Percentiles rank a stretch among this genome's conserved stretches.
phyloP scores from a whole-genome alignment of 257 asterid genomes.

The Solanum dulcamara region DNA sequence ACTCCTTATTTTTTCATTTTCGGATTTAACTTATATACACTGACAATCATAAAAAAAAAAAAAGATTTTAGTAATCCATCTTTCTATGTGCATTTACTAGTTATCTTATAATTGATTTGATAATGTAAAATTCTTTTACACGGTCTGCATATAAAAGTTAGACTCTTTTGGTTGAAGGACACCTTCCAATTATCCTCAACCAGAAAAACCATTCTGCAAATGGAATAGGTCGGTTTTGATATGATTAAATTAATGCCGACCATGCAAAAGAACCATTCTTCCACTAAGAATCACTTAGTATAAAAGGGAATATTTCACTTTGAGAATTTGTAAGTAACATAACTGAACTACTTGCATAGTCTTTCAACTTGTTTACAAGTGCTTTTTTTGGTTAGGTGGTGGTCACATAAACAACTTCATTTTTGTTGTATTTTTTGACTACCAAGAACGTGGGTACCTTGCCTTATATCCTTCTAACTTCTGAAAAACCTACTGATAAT shows the following conservation, averaged over 20 bases:
- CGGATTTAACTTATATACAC: not conserved
- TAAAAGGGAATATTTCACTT: conserved; percentile 9
- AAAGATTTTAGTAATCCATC: too few species aligned
- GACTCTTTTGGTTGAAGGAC: not conserved
- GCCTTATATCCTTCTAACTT: conserved; percentile 10
- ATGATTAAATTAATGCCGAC: conserved; percentile 28
- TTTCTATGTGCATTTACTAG: too few species aligned
- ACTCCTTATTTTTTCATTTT: not conserved
- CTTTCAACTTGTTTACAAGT: conserved; percentile 20
- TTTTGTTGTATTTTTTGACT: conserved; percentile 12
- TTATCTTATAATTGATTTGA: too few species aligned
- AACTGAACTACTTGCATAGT: not conserved
- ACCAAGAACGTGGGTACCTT: conserved; percentile 43
- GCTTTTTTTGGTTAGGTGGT: conserved; percentile 19
- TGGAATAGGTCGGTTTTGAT: conserved; percentile 41
- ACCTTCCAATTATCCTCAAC: conserved; percentile 8
- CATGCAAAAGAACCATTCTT: conserved; percentile 19
- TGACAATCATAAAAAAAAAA: not conserved
- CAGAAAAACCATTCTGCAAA: conserved; percentile 31
- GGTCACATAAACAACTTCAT: conserved; percentile 14
- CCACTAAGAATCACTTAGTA: conserved; percentile 33
- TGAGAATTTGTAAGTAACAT: not conserved
- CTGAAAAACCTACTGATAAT: conserved; percentile 17
- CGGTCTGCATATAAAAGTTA: not conserved
- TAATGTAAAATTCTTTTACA: not conserved